Evolutionary conservation across 2,329 filamentous ascomycete genomes (phyloP), one percentile per base, ranked within the genome.

Genomic region (Penicillium sp.): DNA sequence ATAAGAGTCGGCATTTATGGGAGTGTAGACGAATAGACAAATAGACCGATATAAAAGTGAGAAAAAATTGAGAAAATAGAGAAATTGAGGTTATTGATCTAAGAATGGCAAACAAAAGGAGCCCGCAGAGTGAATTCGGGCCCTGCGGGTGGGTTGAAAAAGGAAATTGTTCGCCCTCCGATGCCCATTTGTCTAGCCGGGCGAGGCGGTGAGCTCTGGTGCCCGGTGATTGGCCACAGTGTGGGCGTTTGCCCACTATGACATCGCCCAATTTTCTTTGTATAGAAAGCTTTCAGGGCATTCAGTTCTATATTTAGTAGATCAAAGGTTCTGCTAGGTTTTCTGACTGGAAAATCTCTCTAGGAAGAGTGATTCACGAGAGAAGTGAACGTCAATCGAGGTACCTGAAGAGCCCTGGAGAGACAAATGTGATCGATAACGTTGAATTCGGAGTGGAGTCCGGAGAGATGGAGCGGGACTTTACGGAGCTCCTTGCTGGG

Each of bases 1-100:
- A 64, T 65, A 70, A 64, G 58, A 65, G 62, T 65, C 72, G 70
- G 73, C 73, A 75, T 75, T 70, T 50, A 58, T 50, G 31, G 43
- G 56, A 55, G 43, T 50, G 47, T 57, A 50, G 46, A 53, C 53
- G 45, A 54, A 39, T 23, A 4, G 39, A 16, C 3, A 25, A n/a
- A 34, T 19, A 29, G 33, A 44, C n/a, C 34, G 19, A 39, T 34
- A 15, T 8, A 29, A 16, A 55, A 44, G 47, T 25, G 19, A 55
- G 36, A 47, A 21, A 61, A 55, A 27, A 50, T 31, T 3, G 48
- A 46, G 10, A 50, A 19, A 45, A 27, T 19, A 4, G 16, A 29
- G 16, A 27, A 57, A 52, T 57, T 50, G 52, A 62, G 49, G 53
- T 55, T 55, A 63, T 21, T 46, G 59, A 63, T 34, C 43, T 57